These are phyloP conservation scores for Solanum okadae DNA, from an alignment of 257 asterid species.

Conservation along the genomic window DNA sequence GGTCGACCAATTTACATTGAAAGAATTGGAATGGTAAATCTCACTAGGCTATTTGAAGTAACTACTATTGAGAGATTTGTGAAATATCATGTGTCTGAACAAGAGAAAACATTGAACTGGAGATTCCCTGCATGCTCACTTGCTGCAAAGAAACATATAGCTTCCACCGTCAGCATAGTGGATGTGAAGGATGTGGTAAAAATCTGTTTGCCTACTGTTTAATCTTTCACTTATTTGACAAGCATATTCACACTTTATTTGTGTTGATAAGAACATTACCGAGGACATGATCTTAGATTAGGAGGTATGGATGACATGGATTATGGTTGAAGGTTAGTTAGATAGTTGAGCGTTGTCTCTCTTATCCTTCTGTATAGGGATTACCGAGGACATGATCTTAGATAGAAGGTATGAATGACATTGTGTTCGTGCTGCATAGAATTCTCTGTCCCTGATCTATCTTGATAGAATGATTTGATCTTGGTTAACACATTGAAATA, in stretches of 20 bases:
- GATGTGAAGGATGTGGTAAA: slow-evolving; percentile 75
- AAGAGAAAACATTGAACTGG: slow-evolving; percentile 59
- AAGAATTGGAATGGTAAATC: slow-evolving; percentile 56
- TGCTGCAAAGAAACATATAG: slow-evolving; percentile 64
- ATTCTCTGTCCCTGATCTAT: neutral
- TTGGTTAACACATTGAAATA: neutral
- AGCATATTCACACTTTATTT: neutral
- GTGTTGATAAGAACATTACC: neutral
- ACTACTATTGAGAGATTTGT: slow-evolving; percentile 56
- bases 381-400: neutral
- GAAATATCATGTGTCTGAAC: slow-evolving; percentile 57
- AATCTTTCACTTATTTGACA: neutral
- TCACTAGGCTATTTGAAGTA: slow-evolving; percentile 32
- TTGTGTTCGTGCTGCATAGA: neutral
- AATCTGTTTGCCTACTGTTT: neutral
- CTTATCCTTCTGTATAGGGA: neutral
- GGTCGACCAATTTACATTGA: slow-evolving; percentile 78
- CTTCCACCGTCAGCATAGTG: slow-evolving; percentile 66
- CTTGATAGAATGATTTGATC: neutral
- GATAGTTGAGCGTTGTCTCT: neutral
- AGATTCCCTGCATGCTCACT: slow-evolving; percentile 66
- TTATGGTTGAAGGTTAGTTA: neutral
- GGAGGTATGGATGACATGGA: neutral
- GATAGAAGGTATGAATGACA: neutral
- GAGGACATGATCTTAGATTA: neutral